Evolutionary conservation across 495 filamentous ascomycete genomes (phyloP).

Genomic region (Rostrohypoxylon terebratum): DNA sequence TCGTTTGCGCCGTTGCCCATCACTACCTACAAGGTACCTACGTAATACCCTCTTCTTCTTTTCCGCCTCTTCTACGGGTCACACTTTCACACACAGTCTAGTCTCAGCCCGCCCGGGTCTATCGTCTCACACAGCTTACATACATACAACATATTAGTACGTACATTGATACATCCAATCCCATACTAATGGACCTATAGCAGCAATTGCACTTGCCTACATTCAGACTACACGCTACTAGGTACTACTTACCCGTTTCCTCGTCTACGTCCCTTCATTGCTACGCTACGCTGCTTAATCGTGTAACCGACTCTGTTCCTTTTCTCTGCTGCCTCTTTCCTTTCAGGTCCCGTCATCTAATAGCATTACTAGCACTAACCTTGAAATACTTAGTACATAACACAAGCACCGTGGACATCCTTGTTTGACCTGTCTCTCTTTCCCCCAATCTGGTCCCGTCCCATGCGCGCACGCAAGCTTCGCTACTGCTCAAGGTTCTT

Average conservation of each 20-base stretch:
- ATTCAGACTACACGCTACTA: slow-evolving; percentile 11
- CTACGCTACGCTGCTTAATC: slow-evolving; percentile 31
- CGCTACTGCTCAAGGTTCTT: slow-evolving; percentile 25
- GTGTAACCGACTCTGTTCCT: slow-evolving; percentile 43
- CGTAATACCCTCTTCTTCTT: slow-evolving; percentile 14
- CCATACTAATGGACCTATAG: not conserved
- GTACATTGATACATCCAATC: too few species aligned
- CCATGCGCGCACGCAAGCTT: slow-evolving; percentile 26
- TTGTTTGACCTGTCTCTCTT: slow-evolving; percentile 38
- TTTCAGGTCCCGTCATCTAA: slow-evolving; percentile 34
- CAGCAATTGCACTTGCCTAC: not conserved
- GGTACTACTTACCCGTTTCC: slow-evolving; percentile 23
- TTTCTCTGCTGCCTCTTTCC: slow-evolving; percentile 13
- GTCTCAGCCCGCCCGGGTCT: slow-evolving; percentile 32
- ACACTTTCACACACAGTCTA: slow-evolving; percentile 14
- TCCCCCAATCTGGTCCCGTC: slow-evolving; percentile 21
- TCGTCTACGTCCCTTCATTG: slow-evolving; percentile 36
- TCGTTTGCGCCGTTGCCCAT: slow-evolving; percentile 26
- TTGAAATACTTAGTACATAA: slow-evolving; percentile 16
- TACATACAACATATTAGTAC: not conserved
- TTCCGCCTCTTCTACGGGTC: not conserved
- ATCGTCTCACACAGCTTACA: slow-evolving; percentile 6
- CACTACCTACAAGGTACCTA: not conserved
- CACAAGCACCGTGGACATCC: slow-evolving; percentile 35
- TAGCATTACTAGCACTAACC: slow-evolving; percentile 18